Percentiles rank a stretch among this genome's conserved stretches.
These are phyloP conservation scores for Evansstolkia leycettana DNA, from an alignment of 495 filamentous ascomycete genomes.

Conservation along the genomic window DNA sequence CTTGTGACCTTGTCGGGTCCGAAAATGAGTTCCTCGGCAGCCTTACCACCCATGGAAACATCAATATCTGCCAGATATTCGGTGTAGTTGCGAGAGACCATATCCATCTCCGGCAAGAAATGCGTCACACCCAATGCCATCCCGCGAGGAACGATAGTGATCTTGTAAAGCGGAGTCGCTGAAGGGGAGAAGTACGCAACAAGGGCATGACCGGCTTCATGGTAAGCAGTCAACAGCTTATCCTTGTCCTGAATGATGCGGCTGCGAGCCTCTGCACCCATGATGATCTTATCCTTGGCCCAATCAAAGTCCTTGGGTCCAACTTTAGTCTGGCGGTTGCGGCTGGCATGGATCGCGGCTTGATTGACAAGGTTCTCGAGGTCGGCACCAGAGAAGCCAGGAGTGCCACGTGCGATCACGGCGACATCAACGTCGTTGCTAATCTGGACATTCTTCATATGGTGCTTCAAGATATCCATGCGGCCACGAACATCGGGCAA, in stretches of 20 bases:
- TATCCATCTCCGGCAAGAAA: slow-evolving; percentile 80
- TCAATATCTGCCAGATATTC: slow-evolving; percentile 65
- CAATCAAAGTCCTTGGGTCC: slow-evolving; percentile 77
- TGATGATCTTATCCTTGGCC: slow-evolving; percentile 97
- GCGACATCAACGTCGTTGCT: slow-evolving; percentile 68
- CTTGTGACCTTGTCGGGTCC: slow-evolving; percentile 77
- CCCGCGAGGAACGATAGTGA: slow-evolving; percentile 89
- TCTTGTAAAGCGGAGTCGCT: slow-evolving; percentile 76
- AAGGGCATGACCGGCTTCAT: slow-evolving; percentile 92
- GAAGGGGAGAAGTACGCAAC: slow-evolving; percentile 69
- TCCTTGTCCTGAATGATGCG: slow-evolving; percentile 84
- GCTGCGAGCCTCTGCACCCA: slow-evolving; percentile 84
- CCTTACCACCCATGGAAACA: slow-evolving; percentile 79
- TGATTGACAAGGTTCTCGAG: slow-evolving; percentile 95
- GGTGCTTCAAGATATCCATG: slow-evolving; percentile 80
- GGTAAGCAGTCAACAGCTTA: slow-evolving; percentile 82
- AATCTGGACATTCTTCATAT: slow-evolving; percentile 76
- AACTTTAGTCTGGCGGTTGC: slow-evolving; percentile 61
- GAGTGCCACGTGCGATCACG: slow-evolving; percentile 71
- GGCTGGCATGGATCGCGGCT: slow-evolving; percentile 82
- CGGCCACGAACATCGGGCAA: slow-evolving; percentile 92
- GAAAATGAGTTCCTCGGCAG: slow-evolving; percentile 86
- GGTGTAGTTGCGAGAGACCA: slow-evolving; percentile 61
- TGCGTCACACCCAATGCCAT: slow-evolving; percentile 74
- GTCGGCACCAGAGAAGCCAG: slow-evolving; percentile 89